These are phyloP conservation scores for Fusarium goolgardi DNA, from an alignment of 2,329 filamentous ascomycete species.

Conservation along the genomic window DNA sequence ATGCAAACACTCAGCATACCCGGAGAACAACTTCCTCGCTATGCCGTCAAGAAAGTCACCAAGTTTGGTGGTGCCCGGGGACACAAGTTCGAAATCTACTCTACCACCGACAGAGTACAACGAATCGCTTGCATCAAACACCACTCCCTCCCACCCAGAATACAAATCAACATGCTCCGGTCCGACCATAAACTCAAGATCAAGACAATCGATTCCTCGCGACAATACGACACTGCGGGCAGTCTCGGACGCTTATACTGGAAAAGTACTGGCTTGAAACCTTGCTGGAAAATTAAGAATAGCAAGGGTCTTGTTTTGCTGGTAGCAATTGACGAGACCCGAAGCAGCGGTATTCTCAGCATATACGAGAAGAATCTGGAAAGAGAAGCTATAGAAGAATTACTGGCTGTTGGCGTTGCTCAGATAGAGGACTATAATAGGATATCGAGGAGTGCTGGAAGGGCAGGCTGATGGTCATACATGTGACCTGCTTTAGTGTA, in stretches of 20 bases:
- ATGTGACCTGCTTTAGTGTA: no score
- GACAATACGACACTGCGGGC: neutral
- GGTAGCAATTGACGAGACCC: fast-evolving
- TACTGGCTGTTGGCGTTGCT: neutral
- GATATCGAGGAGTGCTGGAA: fast-evolving
- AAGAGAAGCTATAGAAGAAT: fast-evolving
- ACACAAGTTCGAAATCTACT: neutral
- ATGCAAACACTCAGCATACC: neutral
- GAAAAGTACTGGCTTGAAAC: neutral
- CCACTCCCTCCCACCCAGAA: neutral
- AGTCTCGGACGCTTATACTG: neutral
- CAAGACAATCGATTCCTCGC: neutral
- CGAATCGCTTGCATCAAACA: neutral
- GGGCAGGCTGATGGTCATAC: no score
- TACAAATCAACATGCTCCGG: neutral
- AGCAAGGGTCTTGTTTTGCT: neutral
- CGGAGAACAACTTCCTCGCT: neutral
- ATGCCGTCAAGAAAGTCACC: neutral
- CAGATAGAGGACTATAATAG: neutral
- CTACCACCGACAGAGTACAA: neutral
- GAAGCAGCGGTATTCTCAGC: fast-evolving
- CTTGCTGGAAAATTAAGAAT: neutral
- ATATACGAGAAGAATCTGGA: neutral
- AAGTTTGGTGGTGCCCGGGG: neutral
- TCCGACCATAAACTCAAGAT: neutral